Evolutionary conservation across 1,139 yeast genomes (phyloP), one percentile per base, ranked within the genome.

Genomic region (Lodderomyces theae): DNA sequence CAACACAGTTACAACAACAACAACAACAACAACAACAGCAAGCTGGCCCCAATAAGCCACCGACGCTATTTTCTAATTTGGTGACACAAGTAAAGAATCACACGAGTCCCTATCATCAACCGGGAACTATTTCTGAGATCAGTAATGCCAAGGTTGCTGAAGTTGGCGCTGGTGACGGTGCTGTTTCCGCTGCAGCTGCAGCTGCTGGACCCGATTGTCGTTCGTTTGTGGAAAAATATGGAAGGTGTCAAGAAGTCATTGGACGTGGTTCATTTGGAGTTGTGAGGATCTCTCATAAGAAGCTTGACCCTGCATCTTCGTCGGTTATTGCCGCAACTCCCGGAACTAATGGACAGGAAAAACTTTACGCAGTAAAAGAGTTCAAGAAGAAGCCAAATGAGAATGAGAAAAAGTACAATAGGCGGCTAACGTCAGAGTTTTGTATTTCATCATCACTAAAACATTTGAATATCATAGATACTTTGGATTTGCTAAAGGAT

Each of bases 401-500:
- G 50, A 60, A 61, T 40, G 77, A 71, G 26, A 69, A 72, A 51
- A 70, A 69, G 50, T 72, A 70, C 47, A 66, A 65, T 43, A 55
- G 76, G 24, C 55, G 78, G 39, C 57, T 72, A 40, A 72, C 77
- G 1, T 60, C 70, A 9, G 78, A 72, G 46, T 72, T 72, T 50
- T 71, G 77, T 51, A 72, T 72, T 31, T 64, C 72, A n/a, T 68
- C 74, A 4, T 69, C 74, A n/a, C 58, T 72, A 38, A 71, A 72
- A 45, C 71, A 72, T 47, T 48, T 59, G 30, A 71, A 72, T 49
- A 89, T 92, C 55, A 88, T 90, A 45, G 84, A 82, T 51, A 88
- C 96, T 0, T 73, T 86, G 47, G 98, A 92, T 60, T 67, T 92
- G 41, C 73, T 90, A 62, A 86, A 86, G 60, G 97, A 90, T 62